Percentiles rank a stretch among this genome's conserved stretches.
Conservation (phyloP, 1,139 yeast species). For the Ashbya aceris region DNA sequence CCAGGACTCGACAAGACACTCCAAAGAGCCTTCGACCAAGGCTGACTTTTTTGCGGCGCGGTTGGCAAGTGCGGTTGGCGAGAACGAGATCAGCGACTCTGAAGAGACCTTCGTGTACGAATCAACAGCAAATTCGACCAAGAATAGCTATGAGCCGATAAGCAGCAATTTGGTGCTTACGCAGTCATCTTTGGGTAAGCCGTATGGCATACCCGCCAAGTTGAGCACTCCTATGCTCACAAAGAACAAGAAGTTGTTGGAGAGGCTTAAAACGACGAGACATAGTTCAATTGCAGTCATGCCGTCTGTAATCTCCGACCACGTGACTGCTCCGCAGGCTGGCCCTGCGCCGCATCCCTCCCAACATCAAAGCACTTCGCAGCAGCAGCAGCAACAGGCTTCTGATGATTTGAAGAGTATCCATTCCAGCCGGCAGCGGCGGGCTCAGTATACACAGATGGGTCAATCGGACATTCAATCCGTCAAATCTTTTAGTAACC, state of each 20-base stretch:
- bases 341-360: not conserved
- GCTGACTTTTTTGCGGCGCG: constrained; percentile 94
- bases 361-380: not conserved
- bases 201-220: constrained; percentile 24
- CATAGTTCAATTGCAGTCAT: constrained; percentile 29
- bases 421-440: constrained; percentile 12
- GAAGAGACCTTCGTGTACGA: constrained; percentile 95
- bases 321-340: not conserved
- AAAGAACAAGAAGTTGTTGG: constrained; percentile 21
- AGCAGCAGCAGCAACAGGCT: not conserved
- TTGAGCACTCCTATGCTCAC: constrained; percentile 28
- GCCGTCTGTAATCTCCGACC: constrained; percentile 8
- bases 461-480: constrained; percentile 18
- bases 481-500: constrained; percentile 17
- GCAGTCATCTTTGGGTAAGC: constrained; percentile 5
- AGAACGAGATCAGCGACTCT: constrained; percentile 74
- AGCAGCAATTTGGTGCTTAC: constrained; percentile 11
- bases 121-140: constrained; percentile 34
- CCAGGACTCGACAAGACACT: constrained; percentile 13
- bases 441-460: constrained; percentile 8
- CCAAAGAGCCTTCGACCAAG: constrained; percentile 37
- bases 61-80: constrained; percentile 89
- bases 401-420: constrained; percentile 19
- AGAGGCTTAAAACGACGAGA: constrained; percentile 25
- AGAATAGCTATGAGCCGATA: constrained; percentile 23